Evolutionary conservation across 805 yeast genomes (phyloP).

Genomic region (Ogataea salicorniae): DNA sequence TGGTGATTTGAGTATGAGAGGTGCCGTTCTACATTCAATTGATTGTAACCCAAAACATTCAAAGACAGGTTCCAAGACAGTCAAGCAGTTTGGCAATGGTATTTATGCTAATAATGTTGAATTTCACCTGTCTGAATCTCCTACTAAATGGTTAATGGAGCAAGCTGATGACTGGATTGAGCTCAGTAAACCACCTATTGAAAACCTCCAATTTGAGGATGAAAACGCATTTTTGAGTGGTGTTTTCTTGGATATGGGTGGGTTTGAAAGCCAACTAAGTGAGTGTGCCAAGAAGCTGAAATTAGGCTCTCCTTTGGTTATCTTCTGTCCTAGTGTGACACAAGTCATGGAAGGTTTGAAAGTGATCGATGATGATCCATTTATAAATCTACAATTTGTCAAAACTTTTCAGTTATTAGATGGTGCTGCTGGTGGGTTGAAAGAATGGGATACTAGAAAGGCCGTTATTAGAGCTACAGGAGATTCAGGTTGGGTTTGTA

Average conservation of each 20-base stretch:
- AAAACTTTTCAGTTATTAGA: conserved; percentile 39
- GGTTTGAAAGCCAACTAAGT: conserved; percentile 32
- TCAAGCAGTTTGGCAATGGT: conserved; percentile 37
- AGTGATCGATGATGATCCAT: conserved; percentile 24
- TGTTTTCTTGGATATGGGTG: conserved; percentile 44
- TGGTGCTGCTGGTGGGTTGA: conserved; percentile 47
- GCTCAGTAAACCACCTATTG: conserved; percentile 8
- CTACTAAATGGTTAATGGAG: conserved; percentile 34
- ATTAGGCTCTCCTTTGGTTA: conserved; percentile 38
- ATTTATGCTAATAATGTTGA: conserved; percentile 41
- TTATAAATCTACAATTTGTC: conserved; percentile 32
- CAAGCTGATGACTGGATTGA: conserved; percentile 23
- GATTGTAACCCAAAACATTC: conserved; percentile 38
- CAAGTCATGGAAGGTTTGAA: conserved; percentile 40
- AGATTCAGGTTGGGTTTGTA: conserved; percentile 37
- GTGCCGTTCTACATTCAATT: conserved; percentile 42
- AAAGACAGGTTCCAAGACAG: conserved; percentile 36
- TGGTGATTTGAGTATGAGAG: conserved; percentile 25
- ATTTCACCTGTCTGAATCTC: conserved; percentile 39
- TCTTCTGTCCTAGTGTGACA: conserved; percentile 45
- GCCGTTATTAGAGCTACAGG: conserved; percentile 37
- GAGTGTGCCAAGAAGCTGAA: conserved; percentile 31
- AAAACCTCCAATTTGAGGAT: conserved; percentile 15
- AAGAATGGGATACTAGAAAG: conserved; percentile 46
- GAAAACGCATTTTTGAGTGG: conserved; percentile 35